phyloP scores from a whole-genome alignment of 129 eudicot genomes.

The Gnaphalium uliginosum region DNA sequence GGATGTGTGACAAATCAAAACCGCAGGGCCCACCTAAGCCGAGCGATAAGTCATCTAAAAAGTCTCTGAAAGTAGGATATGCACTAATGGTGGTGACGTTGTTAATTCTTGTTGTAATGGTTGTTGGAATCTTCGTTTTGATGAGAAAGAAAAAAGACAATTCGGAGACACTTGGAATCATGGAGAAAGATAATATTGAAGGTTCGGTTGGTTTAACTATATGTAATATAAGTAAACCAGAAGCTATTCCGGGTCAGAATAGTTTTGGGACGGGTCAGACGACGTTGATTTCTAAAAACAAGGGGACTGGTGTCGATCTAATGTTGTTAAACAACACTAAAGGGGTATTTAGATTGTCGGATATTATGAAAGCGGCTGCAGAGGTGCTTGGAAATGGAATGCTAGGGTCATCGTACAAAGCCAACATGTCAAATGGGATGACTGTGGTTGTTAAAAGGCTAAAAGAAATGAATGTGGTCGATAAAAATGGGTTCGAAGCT shows the following conservation, averaged over 20 bases:
- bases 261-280: conserved; percentile 37
- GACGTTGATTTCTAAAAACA: conserved; percentile 29
- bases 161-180: conserved; percentile 13
- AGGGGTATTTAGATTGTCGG: conserved; percentile 61
- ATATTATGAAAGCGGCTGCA: conserved; percentile 82
- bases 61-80: conserved; percentile 25
- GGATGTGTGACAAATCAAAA: conserved; percentile 28
- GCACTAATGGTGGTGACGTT: conserved; percentile 31
- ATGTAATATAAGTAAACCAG: conserved; percentile 33
- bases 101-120: conserved; percentile 46
- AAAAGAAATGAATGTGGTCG: conserved; percentile 48
- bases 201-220: conserved; percentile 38
- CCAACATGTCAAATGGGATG: conserved; percentile 53
- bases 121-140: conserved; percentile 36
- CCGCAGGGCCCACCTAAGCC: conserved; percentile 7
- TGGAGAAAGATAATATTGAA: conserved; percentile 39
- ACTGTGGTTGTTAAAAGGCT: conserved; percentile 72
- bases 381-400: conserved; percentile 73
- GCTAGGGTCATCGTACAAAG: conserved; percentile 81
- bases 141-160: conserved; percentile 24
- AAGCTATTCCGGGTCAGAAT: conserved; percentile 16
- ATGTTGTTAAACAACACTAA: conserved; percentile 55
- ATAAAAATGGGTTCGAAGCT: conserved; percentile 61
- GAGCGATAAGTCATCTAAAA: not conserved
- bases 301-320: conserved; percentile 45